Conservation (phyloP, 495 filamentous ascomycete species). For the Aspergillus haitiensis region DNA sequence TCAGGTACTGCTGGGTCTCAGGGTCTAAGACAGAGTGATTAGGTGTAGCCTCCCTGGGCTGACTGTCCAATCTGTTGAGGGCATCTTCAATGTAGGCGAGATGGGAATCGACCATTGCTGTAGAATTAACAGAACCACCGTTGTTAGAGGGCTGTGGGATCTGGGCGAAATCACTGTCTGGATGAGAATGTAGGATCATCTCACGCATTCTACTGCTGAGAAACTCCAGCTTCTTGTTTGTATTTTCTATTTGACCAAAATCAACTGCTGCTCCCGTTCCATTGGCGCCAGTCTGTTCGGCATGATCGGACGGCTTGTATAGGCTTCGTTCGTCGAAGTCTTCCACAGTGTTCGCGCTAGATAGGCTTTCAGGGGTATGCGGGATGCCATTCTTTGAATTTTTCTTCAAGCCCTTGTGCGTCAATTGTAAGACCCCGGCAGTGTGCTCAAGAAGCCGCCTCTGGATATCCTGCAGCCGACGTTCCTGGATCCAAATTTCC, state of each 20-base stretch:
- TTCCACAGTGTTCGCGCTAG: conserved; percentile 53
- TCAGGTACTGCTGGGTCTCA: conserved; percentile 46
- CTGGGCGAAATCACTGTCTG: conserved; percentile 38
- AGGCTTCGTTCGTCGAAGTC: conserved; percentile 80
- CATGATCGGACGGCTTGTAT: conserved; percentile 68
- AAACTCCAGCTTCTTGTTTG: conserved; percentile 68
- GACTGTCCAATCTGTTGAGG: conserved; percentile 37
- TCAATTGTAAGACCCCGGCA: conserved; percentile 84
- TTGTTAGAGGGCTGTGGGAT: conserved; percentile 33
- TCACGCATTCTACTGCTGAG: conserved; percentile 69
- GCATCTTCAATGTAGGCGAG: conserved; percentile 54
- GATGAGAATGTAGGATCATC: conserved; percentile 62
- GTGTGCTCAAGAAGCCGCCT: conserved; percentile 81
- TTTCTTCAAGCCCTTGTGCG: conserved; percentile 66
- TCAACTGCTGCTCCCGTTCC: conserved; percentile 21
- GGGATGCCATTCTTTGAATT: conserved; percentile 50
- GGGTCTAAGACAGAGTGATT: conserved; percentile 17
- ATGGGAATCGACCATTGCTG: conserved; percentile 44
- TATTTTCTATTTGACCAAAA: conserved; percentile 52
- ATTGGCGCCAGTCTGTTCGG: conserved; percentile 53
- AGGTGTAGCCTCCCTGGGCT: conserved; percentile 3
- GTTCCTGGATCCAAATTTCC: conserved; percentile 76
- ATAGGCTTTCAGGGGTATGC: conserved; percentile 67
- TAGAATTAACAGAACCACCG: conserved; percentile 25
- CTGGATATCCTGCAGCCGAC: conserved; percentile 68